Conservation (phyloP, 192 early-diverging fungal species). For the Coemansia sp. region DNA sequence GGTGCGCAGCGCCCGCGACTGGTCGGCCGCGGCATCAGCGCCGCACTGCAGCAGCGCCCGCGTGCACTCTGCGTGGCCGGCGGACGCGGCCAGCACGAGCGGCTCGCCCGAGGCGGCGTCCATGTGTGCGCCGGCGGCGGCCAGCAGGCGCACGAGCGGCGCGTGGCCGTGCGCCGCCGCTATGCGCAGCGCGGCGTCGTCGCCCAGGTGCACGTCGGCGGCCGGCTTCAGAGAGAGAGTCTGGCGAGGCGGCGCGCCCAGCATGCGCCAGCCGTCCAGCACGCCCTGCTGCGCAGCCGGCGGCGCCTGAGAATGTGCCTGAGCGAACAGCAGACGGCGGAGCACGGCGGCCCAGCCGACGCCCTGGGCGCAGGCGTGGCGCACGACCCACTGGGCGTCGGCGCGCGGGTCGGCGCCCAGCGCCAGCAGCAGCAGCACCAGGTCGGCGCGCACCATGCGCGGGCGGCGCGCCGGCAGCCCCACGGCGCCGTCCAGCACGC, state of each 20-base stretch:
- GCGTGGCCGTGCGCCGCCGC: slow-evolving; percentile 31
- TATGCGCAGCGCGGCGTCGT: slow-evolving; percentile 34
- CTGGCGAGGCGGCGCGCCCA: slow-evolving; percentile 33
- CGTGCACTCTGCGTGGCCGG: slow-evolving; percentile 11
- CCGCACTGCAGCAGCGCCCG: slow-evolving; percentile 25
- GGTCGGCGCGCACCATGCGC: slow-evolving; percentile 26
- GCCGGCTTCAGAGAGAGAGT: not conserved
- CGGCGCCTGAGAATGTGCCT: not conserved
- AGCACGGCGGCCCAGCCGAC: slow-evolving; percentile 30
- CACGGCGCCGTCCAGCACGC: slow-evolving; percentile 33
- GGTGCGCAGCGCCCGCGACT: slow-evolving; percentile 35
- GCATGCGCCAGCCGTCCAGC: slow-evolving; percentile 7
- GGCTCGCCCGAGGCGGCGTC: slow-evolving; percentile 25
- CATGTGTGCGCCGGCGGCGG: slow-evolving; percentile 25
- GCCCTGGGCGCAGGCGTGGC: slow-evolving; percentile 28
- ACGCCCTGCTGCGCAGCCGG: not conserved
- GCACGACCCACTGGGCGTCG: slow-evolving; percentile 51
- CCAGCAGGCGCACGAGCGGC: slow-evolving; percentile 18
- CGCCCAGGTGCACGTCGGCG: slow-evolving; percentile 28
- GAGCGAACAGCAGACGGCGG: slow-evolving; percentile 23
- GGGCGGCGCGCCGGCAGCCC: slow-evolving; percentile 38
- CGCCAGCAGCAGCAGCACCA: slow-evolving; percentile 43
- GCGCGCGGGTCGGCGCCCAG: slow-evolving; percentile 48
- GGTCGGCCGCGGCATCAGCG: slow-evolving; percentile 20
- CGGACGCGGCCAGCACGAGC: slow-evolving; percentile 30